Percentiles rank a stretch among this genome's conserved stretches.
Conservation (phyloP, 1,284 basidiomycete species). For the Stereum hirsutum region DNA sequence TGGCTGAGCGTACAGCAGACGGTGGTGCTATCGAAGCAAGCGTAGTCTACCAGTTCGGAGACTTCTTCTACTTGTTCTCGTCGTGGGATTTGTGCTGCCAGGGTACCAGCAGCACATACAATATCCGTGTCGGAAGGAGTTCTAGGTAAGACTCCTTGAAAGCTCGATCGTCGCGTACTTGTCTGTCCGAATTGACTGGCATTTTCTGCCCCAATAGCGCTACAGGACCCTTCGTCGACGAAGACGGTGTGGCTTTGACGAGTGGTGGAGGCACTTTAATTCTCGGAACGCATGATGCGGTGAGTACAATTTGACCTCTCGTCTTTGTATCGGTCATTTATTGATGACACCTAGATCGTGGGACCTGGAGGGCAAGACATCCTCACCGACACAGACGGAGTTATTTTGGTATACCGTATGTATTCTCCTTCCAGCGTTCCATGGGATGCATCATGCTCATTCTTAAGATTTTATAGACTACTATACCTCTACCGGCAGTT, state of each 20-base stretch:
- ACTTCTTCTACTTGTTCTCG: slow-evolving; percentile 47
- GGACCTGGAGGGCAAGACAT: slow-evolving; percentile 39
- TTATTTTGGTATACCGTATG: slow-evolving; percentile 33
- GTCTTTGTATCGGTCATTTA: not conserved
- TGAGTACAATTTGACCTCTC: slow-evolving; percentile 8
- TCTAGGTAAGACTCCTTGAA: slow-evolving; percentile 23
- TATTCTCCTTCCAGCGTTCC: slow-evolving; percentile 2
- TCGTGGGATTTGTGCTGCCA: slow-evolving; percentile 49
- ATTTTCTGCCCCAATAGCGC: slow-evolving; percentile 15
- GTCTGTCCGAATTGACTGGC: not conserved
- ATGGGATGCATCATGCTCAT: not conserved
- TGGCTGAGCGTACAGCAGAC: slow-evolving; percentile 33
- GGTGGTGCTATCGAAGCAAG: slow-evolving; percentile 39
- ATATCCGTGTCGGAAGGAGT: slow-evolving; percentile 46
- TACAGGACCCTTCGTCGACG: slow-evolving; percentile 38
- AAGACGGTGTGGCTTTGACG: slow-evolving; percentile 33
- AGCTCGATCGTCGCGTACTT: not conserved
- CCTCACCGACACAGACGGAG: slow-evolving; percentile 26
- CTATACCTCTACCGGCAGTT: slow-evolving; percentile 29
- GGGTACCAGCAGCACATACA: slow-evolving; percentile 45
- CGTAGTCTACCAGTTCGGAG: slow-evolving; percentile 32
- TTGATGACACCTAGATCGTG: slow-evolving; percentile 23
- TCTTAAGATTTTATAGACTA: slow-evolving; percentile 28
- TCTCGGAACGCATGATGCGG: slow-evolving; percentile 34
- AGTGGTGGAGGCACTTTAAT: slow-evolving; percentile 45